Evolutionary conservation across 768 basidiomycete genomes (phyloP), one percentile per base, ranked within the genome.

Genomic region (Saitozyma podzolica): DNA sequence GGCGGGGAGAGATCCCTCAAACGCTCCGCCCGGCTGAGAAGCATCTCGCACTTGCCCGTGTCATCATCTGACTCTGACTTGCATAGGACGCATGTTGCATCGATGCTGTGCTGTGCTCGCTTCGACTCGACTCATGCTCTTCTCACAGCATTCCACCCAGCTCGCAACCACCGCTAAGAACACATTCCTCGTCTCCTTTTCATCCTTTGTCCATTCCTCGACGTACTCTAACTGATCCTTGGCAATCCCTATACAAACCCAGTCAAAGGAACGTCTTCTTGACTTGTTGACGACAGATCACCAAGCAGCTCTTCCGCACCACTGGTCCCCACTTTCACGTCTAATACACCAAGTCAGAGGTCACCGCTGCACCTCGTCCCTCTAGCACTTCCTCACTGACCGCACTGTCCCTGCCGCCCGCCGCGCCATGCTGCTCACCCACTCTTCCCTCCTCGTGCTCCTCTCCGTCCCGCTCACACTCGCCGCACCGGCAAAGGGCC

Each of bases 401-500:
- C 3, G n/a, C 45, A 11, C 11, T 2, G 2, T 11, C 45, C n/a
- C n/a, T n/a, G n/a, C 13, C 13, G 11, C 9, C 43, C 6, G 11
- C 11, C n/a, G 11, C 51, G 8, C 58, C 50, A 39, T 60, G 50
- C 3, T 49, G 2, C 48, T 41, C 40, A 45, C 17, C 39, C 50
- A 40, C 3, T 40, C 53, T 8, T n/a, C 19, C 40, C 49, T 56
- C 47, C 16, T 54, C 39, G 39, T 61, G 19, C 50, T 64, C 50
- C 49, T 50, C 39, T 37, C 58, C 8, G n/a, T 54, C 1, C 56
- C 56, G 1, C 20, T 49, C 13, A 42, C 58, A 39, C 49, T 64
- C 40, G 66, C 63, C 17, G 61, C 65, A 14, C 62, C 68, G 14
- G 41, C 58, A 10, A 45, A n/a, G 8, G 45, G 54, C 16, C 41